Evolutionary conservation across 2,329 filamentous ascomycete genomes (phyloP), one percentile per base, ranked within the genome.

Genomic region (Fusarium mundagurra): DNA sequence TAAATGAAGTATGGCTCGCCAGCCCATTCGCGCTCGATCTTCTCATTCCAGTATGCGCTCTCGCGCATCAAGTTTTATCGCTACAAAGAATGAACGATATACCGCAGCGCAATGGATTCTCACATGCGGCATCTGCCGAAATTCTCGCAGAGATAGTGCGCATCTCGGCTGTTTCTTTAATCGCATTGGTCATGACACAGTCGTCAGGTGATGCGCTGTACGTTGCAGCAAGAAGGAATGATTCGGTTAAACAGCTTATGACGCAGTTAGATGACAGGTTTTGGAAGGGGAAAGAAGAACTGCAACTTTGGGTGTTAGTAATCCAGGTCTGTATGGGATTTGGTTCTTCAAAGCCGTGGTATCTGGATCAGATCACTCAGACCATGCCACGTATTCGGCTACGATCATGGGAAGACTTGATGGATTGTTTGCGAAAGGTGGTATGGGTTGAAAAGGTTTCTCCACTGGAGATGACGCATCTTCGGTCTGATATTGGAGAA

Each of bases 81-180:
- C 57, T 77, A 2, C 63, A 62, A 24, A 55, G 61, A 17, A 24
- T 57, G 20, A 20, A 43, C 2, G 13, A 16, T 27, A 2, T 29
- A 7, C n/a, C 10, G 4, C 41, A 11, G 8, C 24, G 12, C 5
- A 20, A 29, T 3, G 24, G 5, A 9, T 2, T 10, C 8, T 14
- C 5, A 14, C 4, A 29, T 10, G 6, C 18, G 3, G 27, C 36
- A 18, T 50, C 7, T 48, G 29, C 18, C 3, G 50, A 12, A 7
- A 51, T 66, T 2, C n/a, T 60, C 6, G 64, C 73, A 18, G 73
- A 74, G 27, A 60, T 77, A 11, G 60, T 76, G 13, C 73, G 76
- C 4, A 38, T 67, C 8, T 69, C 65, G 1, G 29, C 43, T 4
- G 53, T 77, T 8, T 69, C 59, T 14, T 12, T 75, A 5, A 16